Evolutionary conservation across 768 basidiomycete genomes (phyloP).

Genomic region (Amanita thiersii): DNA sequence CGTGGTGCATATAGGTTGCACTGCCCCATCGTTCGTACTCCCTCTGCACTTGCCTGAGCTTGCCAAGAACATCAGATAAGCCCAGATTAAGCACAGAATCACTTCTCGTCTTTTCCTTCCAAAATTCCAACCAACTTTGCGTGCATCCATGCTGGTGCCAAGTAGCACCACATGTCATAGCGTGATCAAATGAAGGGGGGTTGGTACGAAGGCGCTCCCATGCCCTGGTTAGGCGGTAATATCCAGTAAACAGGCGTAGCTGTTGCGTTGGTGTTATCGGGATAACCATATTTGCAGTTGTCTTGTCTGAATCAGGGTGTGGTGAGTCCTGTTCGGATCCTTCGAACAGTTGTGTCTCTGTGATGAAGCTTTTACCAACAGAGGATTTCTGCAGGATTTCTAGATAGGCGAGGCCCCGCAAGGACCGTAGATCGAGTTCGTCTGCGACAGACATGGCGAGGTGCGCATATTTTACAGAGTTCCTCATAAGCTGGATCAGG

Average conservation of each 20-base stretch:
- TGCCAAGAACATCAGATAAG: constrained; percentile 60
- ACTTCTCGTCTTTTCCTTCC: constrained; percentile 65
- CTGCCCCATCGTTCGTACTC: constrained; percentile 67
- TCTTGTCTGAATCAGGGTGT: neutral
- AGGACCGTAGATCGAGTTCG: constrained; percentile 50
- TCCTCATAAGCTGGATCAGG: constrained; percentile 52
- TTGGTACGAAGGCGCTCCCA: constrained; percentile 58
- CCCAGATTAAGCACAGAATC: constrained; percentile 54
- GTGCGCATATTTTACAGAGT: constrained; percentile 59
- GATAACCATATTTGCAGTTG: neutral
- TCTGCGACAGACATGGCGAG: constrained; percentile 69
- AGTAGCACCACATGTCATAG: constrained; percentile 51
- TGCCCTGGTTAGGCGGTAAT: constrained; percentile 54
- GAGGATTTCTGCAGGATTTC: constrained; percentile 63
- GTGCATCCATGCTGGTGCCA: constrained; percentile 71
- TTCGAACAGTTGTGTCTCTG: constrained; percentile 20
- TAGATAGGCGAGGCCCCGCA: constrained; percentile 62
- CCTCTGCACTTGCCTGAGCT: constrained; percentile 51
- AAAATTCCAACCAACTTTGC: constrained; percentile 71
- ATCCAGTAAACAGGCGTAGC: constrained; percentile 60
- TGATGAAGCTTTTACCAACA: constrained; percentile 27
- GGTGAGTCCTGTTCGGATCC: constrained; percentile 8
- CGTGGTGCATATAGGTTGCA: constrained; percentile 74
- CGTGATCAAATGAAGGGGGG: constrained; percentile 60
- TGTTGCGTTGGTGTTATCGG: constrained; percentile 47